Conservation (phyloP, 306 rosid genomes). For the Quercus berberidifolia region DNA sequence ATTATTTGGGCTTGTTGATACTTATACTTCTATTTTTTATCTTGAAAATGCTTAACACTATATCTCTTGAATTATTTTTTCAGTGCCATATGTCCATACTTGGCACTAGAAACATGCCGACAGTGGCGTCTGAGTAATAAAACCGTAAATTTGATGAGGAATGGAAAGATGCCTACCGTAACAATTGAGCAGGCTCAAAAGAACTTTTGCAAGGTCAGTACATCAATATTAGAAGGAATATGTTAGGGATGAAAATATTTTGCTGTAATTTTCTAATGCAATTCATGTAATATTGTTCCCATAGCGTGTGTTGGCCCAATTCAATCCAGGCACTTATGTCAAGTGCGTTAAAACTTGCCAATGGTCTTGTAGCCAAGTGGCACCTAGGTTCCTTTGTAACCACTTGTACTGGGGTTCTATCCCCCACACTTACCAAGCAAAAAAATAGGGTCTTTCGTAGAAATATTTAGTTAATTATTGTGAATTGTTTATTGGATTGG, state of each 20-base stretch:
- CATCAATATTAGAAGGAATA: background rate
- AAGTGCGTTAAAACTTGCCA: background rate
- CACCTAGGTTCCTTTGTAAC: too few relatives aligned
- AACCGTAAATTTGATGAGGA: conserved; percentile 92
- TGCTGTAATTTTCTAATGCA: too few relatives aligned
- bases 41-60: conserved; percentile 10
- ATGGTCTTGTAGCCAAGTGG: too few relatives aligned
- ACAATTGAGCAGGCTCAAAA: conserved; percentile 99
- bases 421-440: background rate
- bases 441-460: background rate
- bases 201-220: conserved; percentile 82
- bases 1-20: conserved; percentile 6
- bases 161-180: conserved; percentile 98
- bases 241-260: background rate
- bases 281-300: background rate
- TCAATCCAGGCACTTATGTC: background rate
- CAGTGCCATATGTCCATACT: conserved; percentile 94
- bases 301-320: background rate
- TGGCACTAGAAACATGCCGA: conserved; percentile 97
- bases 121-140: conserved; percentile 97
- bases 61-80: conserved; percentile 22
- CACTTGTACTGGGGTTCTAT: too few relatives aligned
- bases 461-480: background rate
- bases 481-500: background rate
- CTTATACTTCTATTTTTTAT: conserved; percentile 4